Base-by-base conservation (phyloP, 139 green algal genomes). In the Astrephomene gubernaculifera region DNA sequence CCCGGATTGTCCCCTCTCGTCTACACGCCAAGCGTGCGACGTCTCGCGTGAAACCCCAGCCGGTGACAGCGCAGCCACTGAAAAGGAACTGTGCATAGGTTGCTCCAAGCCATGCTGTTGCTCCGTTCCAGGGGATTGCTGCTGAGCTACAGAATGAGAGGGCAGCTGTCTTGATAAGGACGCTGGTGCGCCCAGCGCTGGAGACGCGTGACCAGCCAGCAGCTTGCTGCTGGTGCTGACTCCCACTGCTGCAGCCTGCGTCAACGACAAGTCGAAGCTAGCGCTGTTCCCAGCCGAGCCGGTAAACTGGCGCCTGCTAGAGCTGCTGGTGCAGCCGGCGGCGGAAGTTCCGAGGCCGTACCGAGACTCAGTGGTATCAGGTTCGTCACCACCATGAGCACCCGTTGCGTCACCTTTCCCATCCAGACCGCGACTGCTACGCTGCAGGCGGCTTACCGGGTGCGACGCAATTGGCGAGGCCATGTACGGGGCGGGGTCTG, bases 251-350 rank as follows among this genome's bases (percentile, higher is more conserved):
- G 78, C 78, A 3, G 78, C 78, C 21, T 64, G 43, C 0, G 43
- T 84, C 2, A 84, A 63, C 2, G 78, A 84, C 24, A 84, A 43
- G 63, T 84, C 78, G 9, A 53, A 31, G 38, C 45, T 38, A 4
- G n/a, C 39, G 60, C 8, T 69, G 76, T 38, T 35, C 0, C 68
- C 19, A 33, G 21, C 38, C 9, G 68, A 22, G 36, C 24, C 38
- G n/a, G n/a, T n/a, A n/a, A 75, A 39, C 38, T 80, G 71, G 45
- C 71, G 71, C 29, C 45, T 61, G 71, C 45, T 61, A 44, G 14
- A 44, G 71, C 29, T 63, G 6, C n/a, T 7, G 6, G 60, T 25
- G 9, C 9, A 38, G 9, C 68, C 68, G 2, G 38, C 22, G 65
- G 38, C 68, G 1, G 68, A 38, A 7, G 41, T 57, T 39, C 68